Base-by-base conservation (phyloP, 495 filamentous ascomycete genomes). In the Polyplosphaeria fusca region DNA sequence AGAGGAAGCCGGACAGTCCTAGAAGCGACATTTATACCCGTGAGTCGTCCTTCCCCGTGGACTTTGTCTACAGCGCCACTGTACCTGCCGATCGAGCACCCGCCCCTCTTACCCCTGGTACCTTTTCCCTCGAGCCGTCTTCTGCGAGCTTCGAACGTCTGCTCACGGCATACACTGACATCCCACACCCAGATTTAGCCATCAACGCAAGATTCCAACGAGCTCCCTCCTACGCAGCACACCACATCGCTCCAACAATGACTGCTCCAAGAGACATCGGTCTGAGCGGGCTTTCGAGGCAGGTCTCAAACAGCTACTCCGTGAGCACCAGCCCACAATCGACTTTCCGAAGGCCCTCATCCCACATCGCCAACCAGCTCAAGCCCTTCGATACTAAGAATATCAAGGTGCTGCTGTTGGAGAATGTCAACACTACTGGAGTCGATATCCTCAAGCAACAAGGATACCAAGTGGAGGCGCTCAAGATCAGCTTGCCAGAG, bases 321-420 rank as follows among this genome's bases (percentile, higher is more conserved):
- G 28, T 61, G 12, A 62, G 52, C 52, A 80, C 78, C 16, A 87
- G 85, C 23, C 86, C 88, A 30, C 76, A 70, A 23, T 74, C 82
- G 19, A 80, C 81, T 16, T 88, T 89, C 68, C 78, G 84, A 60
- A 86, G 83, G 47, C 78, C 79, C 19, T 16, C 50, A 14, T 18
- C 35, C 1, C 14, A 16, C 58, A 71, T 72, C 40, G 75, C 83
- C 18, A 96, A 95, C 73, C 88, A 86, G 48, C 74, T 97, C 63
- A 97, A 97, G 74, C 94, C 94, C 19, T 99, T 99, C 72, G 85
- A 89, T 58, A 93, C 90, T 4, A 81, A 88, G 67, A 92, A 97
- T 65, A 87, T 99, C 71, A 97, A 95, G 75, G 95, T 99, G 35
- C 76, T 99, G 52, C 79, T 99, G 5, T 75, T 99, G 22, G 94